Evolutionary conservation across 176 grass and related monocot species (phyloP), one percentile per base, ranked within the genome.

Genomic region (Musa troglodytarum): DNA sequence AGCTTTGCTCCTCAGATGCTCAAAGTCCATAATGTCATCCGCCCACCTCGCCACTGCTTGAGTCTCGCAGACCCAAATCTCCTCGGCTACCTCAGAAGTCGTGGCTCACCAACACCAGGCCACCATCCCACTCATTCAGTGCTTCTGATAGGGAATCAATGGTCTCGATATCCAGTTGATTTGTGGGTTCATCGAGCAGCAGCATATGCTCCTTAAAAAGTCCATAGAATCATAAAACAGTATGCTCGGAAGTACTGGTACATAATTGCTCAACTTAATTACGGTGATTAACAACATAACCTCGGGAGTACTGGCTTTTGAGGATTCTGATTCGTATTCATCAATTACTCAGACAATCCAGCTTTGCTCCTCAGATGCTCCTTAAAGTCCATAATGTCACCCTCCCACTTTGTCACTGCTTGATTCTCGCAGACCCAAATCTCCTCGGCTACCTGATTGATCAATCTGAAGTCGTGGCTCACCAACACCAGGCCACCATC

Each of bases 371-470:
- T 92, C 15, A 90, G 72, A 76, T 96, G 89, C 73, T 87, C 74
- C 87, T 96, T 92, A 71, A 96, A 96, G 17, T 71, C 85, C 93
- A 96, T 96, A 74, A 96, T 96, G 77, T 82, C 93, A 53, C 93
- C 87, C 59, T 83, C 87, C 93, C 93, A 96, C 62, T 83, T 73
- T 0, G 89, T 96, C 56, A 92, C 93, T 1, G 87, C 81, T 85
- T 86, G 87, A 21, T 92, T 92, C 79, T 96, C 89, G 17, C 93
- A 96, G 51, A 96, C 93, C 93, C 93, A 96, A 56, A 96, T 96
- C 80, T 96, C 93, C 26, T 92, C 11, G 9, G 93, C 93, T 51
- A 96, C 93, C 77, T 96, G 93, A 65, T 90, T 90, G 53, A 96
- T 96, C 79, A 96, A 63, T 83, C 93, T 82, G 67, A 96, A 96